A percentile compares a stretch with the other conserved stretches of the same genome.
These are phyloP conservation scores for Blastocystis sp. DNA, from an alignment of 352 stramenopile genomes.

Conservation along the genomic window DNA sequence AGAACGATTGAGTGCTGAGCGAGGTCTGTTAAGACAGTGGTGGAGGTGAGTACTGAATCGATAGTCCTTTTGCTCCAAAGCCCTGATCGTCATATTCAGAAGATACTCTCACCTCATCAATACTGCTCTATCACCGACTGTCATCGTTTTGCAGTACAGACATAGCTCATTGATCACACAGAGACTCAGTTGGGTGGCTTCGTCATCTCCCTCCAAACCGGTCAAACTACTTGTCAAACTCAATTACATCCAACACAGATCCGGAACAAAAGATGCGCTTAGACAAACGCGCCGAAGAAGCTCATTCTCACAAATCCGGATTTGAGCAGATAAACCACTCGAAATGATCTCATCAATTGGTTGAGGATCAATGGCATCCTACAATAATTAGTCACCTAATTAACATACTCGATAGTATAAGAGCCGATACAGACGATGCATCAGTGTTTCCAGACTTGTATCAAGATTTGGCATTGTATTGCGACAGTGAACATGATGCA, in stretches of 20 bases:
- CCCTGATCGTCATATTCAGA: not conserved
- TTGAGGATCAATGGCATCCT: slow-evolving; percentile 35
- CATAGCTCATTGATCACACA: not conserved
- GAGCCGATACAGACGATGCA: slow-evolving; percentile 17
- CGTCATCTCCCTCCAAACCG: not conserved
- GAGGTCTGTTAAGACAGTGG: not conserved
- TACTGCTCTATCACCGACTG: not conserved
- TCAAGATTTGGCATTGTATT: slow-evolving; percentile 20
- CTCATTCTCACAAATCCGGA: not conserved
- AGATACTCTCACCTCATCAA: not conserved
- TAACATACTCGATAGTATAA: not conserved
- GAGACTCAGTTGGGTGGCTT: not conserved
- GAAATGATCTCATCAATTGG: slow-evolving; percentile 42
- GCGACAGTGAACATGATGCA: slow-evolving; percentile 6
- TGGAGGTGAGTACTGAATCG: not conserved
- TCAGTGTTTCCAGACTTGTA: not conserved
- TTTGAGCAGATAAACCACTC: not conserved
- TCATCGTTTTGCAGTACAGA: not conserved
- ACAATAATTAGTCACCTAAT: not conserved
- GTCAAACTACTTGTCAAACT: not conserved
- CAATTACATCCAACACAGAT: not conserved
- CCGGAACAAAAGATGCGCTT: not conserved
- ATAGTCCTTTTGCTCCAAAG: not conserved
- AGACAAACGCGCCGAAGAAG: not conserved
- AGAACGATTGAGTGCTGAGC: not conserved